Evolutionary conservation across 768 basidiomycete species (phyloP), one percentile per base, ranked within the genome.

Genomic region (Tylopilus intermedius): DNA sequence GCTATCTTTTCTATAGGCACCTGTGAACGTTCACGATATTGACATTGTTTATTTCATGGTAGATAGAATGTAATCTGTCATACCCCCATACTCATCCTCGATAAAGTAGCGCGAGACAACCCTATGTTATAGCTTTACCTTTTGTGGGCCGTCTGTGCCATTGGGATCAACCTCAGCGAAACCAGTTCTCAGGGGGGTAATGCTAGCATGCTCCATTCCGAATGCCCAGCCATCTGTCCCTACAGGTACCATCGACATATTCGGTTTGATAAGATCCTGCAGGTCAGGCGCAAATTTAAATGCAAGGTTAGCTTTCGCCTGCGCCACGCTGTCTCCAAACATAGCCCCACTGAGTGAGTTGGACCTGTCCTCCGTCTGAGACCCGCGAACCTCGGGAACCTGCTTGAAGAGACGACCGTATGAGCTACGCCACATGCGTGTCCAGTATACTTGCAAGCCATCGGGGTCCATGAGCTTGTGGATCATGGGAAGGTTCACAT

Each of bases 151-250:
- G 4, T 50, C 55, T 15, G 40, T 35, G 15, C 18, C 46, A 33
- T n/a, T 44, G 22, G 45, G 49, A 45, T 51, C 56, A 26, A 45
- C 62, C 64, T 91, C 88, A 8, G 80, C 88, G 62, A 90, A 92
- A 52, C 78, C 74, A 14, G 91, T 83, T 50, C 81, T 76, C 49
- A 93, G 68, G 4, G 91, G 89, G 22, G 90, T 91, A 3, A 94
- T 82, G 58, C 86, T 88, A 32, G 80, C 84, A 58, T 74, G 80
- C 5, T 85, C 88, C 53, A 82, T 75, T 52, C 75, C 72, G 30
- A 94, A 72, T 14, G 88, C 90, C 88, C 88, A 91, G 0, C 80
- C 82, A 67, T 96, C 93, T 9, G 88, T 83, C 3, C 90, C 92
- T 50, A 79, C 72, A 2, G 90, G 88, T n/a, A 93, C 70, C 15